These are phyloP conservation scores for Sparassis latifolia DNA, from an alignment of 1,284 basidiomycete species.

Conservation along the genomic window DNA sequence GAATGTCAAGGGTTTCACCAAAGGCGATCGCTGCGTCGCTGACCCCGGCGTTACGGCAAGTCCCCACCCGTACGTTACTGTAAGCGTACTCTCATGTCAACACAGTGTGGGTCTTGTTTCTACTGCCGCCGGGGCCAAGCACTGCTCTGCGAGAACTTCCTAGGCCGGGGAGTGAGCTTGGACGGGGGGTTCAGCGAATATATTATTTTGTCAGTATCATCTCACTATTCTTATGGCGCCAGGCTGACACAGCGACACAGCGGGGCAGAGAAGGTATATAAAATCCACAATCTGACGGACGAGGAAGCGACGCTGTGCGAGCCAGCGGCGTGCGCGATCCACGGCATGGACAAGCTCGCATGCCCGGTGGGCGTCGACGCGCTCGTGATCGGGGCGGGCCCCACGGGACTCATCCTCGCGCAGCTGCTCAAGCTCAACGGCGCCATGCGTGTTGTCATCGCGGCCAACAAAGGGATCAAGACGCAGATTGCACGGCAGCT, in stretches of 20 bases:
- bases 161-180: conserved; percentile 66
- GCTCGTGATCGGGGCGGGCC: conserved; percentile 44
- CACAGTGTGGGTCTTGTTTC: conserved; percentile 74
- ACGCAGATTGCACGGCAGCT: conserved; percentile 51
- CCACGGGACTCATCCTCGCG: conserved; percentile 53
- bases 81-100: not conserved
- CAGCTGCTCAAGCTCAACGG: conserved; percentile 56
- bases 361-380: conserved; percentile 49
- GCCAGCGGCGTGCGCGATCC: conserved; percentile 57
- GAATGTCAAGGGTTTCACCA: conserved; percentile 58
- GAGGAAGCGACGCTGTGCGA: conserved; percentile 57
- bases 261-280: conserved; percentile 46
- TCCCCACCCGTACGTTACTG: not conserved
- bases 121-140: conserved; percentile 75
- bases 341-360: conserved; percentile 55
- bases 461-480: conserved; percentile 54
- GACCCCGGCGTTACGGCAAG: conserved; percentile 59
- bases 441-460: conserved; percentile 41
- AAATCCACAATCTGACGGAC: conserved; percentile 54
- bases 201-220: conserved; percentile 59
- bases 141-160: conserved; percentile 75
- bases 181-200: conserved; percentile 84
- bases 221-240: not conserved
- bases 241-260: conserved; percentile 15
- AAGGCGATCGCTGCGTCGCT: conserved; percentile 78